These are phyloP conservation scores for Xylaria digitata DNA, from an alignment of 2,329 filamentous ascomycete genomes.

Conservation along the genomic window DNA sequence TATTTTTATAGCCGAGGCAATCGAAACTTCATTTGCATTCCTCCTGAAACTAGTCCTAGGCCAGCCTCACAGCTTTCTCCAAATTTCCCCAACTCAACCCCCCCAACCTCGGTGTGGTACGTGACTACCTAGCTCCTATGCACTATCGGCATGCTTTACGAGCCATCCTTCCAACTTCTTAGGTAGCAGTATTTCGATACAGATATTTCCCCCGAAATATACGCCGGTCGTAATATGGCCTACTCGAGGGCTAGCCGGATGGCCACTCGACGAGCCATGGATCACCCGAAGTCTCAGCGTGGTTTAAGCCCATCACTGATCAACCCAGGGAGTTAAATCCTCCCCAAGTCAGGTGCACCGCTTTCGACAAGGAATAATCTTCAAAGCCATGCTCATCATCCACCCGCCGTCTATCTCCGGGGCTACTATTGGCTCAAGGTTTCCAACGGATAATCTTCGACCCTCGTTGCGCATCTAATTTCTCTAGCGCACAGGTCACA, in stretches of 20 bases:
- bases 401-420: conserved; percentile 15
- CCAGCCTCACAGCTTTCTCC: conserved; percentile 31
- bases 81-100: conserved; percentile 35
- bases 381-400: conserved; percentile 28
- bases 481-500: conserved; percentile 15
- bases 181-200: neutral
- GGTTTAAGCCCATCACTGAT: conserved; percentile 10
- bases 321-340: conserved; percentile 6
- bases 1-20: conserved; percentile 25
- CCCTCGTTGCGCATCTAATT: conserved; percentile 24
- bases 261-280: neutral
- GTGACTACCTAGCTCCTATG: neutral
- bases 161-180: neutral
- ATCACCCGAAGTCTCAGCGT: neutral
- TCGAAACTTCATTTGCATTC: conserved; percentile 2
- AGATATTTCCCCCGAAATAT: neutral
- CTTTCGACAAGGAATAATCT: conserved; percentile 30
- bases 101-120: conserved; percentile 3
- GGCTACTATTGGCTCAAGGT: conserved; percentile 27
- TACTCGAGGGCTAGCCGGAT: neutral
- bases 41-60: conserved; percentile 14
- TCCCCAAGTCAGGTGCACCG: conserved; percentile 33
- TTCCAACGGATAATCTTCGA: conserved; percentile 27
- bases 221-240: neutral
- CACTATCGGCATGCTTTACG: neutral